Percentiles rank a stretch among this genome's conserved stretches.
Conservation (phyloP, 2,329 filamentous ascomycete species). For the Daldinia sp. region DNA sequence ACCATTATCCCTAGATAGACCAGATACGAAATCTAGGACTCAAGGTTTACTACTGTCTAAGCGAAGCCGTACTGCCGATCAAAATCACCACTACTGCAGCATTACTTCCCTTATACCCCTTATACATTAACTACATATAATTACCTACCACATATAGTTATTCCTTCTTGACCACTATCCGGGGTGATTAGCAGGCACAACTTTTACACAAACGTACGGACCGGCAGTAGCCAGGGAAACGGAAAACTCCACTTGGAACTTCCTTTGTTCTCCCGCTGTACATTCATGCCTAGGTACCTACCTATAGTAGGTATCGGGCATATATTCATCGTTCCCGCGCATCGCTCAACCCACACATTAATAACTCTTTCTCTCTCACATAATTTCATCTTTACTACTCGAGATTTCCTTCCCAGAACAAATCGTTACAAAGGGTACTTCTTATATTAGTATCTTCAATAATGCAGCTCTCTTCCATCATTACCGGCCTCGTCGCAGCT, state of each 20-base stretch:
- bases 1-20: constrained; percentile 5
- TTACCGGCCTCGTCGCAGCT: constrained; percentile 44
- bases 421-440: constrained; percentile 17
- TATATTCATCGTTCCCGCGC: constrained; percentile 4
- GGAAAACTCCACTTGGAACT: constrained; percentile 1
- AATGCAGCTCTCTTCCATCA: constrained; percentile 47
- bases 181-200: constrained; percentile 21
- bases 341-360: constrained; percentile 6
- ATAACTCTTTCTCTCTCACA: constrained; percentile 16
- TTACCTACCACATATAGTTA: constrained; percentile 18
- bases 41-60: constrained; percentile 18
- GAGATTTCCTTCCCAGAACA: constrained; percentile 12
- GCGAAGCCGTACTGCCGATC: constrained; percentile 34
- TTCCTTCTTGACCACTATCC: constrained; percentile 24
- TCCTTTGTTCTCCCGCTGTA: not conserved
- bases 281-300: not conserved
- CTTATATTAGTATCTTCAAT: constrained; percentile 14
- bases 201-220: not conserved
- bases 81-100: constrained; percentile 20
- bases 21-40: constrained; percentile 16
- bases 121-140: too few species aligned
- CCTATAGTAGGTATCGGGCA: not conserved
- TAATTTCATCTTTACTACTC: not conserved
- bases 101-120: not conserved
- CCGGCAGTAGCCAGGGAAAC: constrained; percentile 3